Evolutionary conservation across 2,329 filamentous ascomycete species (phyloP).

Genomic region (Pochonia chlamydosporia): DNA sequence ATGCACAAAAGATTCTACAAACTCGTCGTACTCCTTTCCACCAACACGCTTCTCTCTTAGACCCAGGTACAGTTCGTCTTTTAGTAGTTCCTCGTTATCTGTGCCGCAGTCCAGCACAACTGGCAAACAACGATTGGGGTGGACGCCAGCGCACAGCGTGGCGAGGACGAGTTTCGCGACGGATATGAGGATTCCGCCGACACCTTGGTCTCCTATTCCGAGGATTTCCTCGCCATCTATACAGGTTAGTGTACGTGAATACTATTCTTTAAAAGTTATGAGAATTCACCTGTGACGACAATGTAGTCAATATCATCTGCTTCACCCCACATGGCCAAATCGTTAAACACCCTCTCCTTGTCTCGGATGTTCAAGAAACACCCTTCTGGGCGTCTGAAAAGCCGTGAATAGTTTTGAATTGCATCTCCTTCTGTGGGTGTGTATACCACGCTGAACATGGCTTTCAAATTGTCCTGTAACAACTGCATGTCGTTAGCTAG

Average conservation of each 20-base stretch:
- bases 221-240: conserved; percentile 65
- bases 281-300: conserved; percentile 65
- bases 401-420: conserved; percentile 73
- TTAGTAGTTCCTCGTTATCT: conserved; percentile 67
- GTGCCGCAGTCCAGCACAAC: conserved; percentile 85
- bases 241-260: not conserved
- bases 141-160: conserved; percentile 80
- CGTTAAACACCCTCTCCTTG: conserved; percentile 56
- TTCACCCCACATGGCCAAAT: conserved; percentile 61
- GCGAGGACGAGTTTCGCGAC: conserved; percentile 78
- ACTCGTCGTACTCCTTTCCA: conserved; percentile 68
- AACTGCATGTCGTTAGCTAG: conserved; percentile 49
- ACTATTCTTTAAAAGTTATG: too few relatives aligned
- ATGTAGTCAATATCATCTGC: conserved; percentile 81
- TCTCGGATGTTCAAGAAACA: conserved; percentile 75
- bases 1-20: conserved; percentile 69
- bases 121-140: conserved; percentile 70
- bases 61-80: conserved; percentile 76
- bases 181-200: conserved; percentile 78
- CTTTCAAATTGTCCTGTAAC: conserved; percentile 69
- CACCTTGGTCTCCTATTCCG: conserved; percentile 84
- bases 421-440: conserved; percentile 87
- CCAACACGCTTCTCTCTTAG: conserved; percentile 59
- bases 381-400: conserved; percentile 75
- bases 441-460: conserved; percentile 90